These are phyloP conservation scores for Typha latifolia DNA, from an alignment of 176 grass and related monocot species.

Conservation along the genomic window DNA sequence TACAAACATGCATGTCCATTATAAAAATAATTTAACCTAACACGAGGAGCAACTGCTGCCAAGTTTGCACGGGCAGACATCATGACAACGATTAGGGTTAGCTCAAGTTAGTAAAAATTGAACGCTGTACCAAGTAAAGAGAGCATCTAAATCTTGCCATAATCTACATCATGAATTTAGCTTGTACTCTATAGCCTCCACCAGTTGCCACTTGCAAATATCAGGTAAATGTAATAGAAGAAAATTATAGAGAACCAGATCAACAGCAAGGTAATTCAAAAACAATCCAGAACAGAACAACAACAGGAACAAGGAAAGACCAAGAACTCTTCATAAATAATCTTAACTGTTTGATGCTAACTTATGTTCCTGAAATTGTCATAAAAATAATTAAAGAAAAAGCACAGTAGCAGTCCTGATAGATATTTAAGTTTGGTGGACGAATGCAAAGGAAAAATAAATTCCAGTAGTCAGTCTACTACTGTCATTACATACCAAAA, in stretches of 20 bases:
- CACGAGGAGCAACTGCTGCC: neutral
- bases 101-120: too few relatives aligned
- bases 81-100: neutral
- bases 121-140: too few relatives aligned
- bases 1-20: neutral
- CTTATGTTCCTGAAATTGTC: too few relatives aligned
- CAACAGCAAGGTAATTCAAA: too few relatives aligned
- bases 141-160: too few relatives aligned
- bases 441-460: neutral
- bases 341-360: too few relatives aligned
- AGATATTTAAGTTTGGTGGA: neutral
- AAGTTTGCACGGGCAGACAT: neutral
- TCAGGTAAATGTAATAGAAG: neutral
- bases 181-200: neutral
- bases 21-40: constrained; percentile 1
- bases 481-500: constrained; percentile 44
- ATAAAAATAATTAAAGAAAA: constrained; percentile 8
- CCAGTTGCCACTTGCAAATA: neutral
- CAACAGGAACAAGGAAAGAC: neutral
- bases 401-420: neutral
- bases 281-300: too few relatives aligned
- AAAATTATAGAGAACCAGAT: too few relatives aligned
- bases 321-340: neutral
- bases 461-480: constrained; percentile 1
- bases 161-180: neutral